phyloP scores from a whole-genome alignment of 331 rosid genomes.

The Rhamnella rubrinervis region DNA sequence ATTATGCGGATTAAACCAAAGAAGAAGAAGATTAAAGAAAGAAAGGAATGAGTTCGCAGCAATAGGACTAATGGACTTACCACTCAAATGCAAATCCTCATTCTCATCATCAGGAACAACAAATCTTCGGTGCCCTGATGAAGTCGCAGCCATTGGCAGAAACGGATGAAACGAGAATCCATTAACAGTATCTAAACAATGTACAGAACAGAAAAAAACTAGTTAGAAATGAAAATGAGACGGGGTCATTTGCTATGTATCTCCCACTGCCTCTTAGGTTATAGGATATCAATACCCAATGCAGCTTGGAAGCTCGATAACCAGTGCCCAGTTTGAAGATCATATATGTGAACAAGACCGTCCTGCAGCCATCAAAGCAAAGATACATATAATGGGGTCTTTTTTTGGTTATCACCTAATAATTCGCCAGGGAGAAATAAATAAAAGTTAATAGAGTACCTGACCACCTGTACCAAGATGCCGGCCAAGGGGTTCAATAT shows the following conservation, averaged over 20 bases:
- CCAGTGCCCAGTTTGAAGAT: conserved; percentile 97
- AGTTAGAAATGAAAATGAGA: conserved; percentile 10
- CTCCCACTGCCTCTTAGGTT: conserved; percentile 17
- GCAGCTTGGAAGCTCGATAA: conserved; percentile 85
- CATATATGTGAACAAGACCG: conserved; percentile 80
- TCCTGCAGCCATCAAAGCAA: conserved; percentile 50
- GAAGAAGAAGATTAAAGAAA: not conserved
- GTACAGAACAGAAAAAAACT: conserved; percentile 19
- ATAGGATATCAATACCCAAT: conserved; percentile 47
- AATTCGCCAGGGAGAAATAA: conserved; percentile 15
- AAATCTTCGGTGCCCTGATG: conserved; percentile 94
- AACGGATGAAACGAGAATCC: conserved; percentile 92
- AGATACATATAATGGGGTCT: conserved; percentile 2
- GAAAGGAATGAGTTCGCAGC: conserved; percentile 3
- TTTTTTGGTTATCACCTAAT: conserved; percentile 14
- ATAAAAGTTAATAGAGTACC: conserved; percentile 47
- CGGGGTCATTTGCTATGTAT: not conserved
- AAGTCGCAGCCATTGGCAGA: conserved; percentile 74
- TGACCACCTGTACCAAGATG: conserved; percentile 97
- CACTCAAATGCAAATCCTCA: conserved; percentile 56
- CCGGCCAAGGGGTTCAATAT: conserved; percentile 82
- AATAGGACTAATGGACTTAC: conserved; percentile 40
- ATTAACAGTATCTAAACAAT: conserved; percentile 68
- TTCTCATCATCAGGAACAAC: conserved; percentile 57
- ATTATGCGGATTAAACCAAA: not conserved